phyloP scores from a whole-genome alignment of 257 asterid species.

The Handroanthus guayacan region DNA sequence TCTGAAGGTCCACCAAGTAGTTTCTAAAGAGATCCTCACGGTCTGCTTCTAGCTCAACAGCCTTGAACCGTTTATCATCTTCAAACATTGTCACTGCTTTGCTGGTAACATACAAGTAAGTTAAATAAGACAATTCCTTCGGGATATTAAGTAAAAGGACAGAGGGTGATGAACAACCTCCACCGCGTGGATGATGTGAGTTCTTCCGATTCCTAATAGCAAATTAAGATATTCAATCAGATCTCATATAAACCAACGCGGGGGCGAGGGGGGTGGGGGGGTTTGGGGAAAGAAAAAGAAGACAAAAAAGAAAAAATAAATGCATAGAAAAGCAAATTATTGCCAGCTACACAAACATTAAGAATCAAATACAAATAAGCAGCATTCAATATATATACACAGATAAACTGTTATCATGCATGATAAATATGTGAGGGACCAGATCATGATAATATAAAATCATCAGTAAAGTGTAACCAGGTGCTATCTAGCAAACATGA shows the following conservation, averaged over 20 bases:
- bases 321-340: not conserved
- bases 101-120: conserved; percentile 56
- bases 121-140: conserved; percentile 29
- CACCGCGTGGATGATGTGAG: conserved; percentile 90
- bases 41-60: conserved; percentile 89
- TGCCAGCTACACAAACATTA: conserved; percentile 12
- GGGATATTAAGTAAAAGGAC: conserved; percentile 28
- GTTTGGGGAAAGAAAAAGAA: too few relatives aligned
- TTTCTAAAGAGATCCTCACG: conserved; percentile 95
- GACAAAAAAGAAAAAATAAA: too few relatives aligned
- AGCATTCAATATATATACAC: not conserved
- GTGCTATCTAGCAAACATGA: conserved; percentile 8
- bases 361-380: conserved; percentile 2
- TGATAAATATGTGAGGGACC: conserved; percentile 22
- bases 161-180: conserved; percentile 63
- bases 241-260: not conserved
- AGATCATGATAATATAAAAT: not conserved
- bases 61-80: conserved; percentile 94
- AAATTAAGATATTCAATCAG: conserved; percentile 41
- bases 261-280: too few relatives aligned
- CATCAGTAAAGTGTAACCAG: conserved; percentile 30
- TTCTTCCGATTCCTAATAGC: conserved; percentile 81
- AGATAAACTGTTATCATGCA: conserved; percentile 14
- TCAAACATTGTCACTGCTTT: conserved; percentile 90
- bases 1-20: conserved; percentile 92